phyloP scores from a whole-genome alignment of 2,329 filamentous ascomycete species.

The Xylariaceae sp. region DNA sequence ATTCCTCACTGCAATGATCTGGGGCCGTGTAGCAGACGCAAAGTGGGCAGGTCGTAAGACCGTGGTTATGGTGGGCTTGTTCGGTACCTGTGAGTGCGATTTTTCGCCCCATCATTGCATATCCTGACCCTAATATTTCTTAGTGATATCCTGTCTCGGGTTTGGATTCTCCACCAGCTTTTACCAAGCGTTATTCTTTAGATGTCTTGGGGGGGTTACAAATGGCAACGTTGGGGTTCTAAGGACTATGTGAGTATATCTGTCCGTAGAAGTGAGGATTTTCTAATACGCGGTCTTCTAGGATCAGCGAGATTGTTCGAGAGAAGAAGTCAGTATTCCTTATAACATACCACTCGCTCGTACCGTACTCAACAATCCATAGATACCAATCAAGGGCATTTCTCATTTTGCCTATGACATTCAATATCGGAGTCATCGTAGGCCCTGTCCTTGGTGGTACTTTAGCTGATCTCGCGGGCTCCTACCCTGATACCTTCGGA shows the following conservation, averaged over 20 bases:
- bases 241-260: slow-evolving; percentile 57
- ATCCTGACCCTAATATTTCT: slow-evolving; percentile 4
- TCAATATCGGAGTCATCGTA: slow-evolving; percentile 63
- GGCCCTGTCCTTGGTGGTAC: slow-evolving; percentile 48
- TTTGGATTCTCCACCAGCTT: slow-evolving; percentile 68
- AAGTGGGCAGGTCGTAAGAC: slow-evolving; percentile 67
- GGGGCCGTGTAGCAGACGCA: slow-evolving; percentile 68
- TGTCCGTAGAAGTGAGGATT: background rate
- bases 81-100: slow-evolving; percentile 49
- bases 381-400: slow-evolving; percentile 41
- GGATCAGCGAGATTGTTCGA: slow-evolving; percentile 40
- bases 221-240: slow-evolving; percentile 74
- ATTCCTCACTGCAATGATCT: slow-evolving; percentile 76
- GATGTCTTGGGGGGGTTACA: slow-evolving; percentile 60
- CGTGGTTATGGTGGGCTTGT: slow-evolving; percentile 71
- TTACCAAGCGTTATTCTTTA: slow-evolving; percentile 55
- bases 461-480: slow-evolving; percentile 40
- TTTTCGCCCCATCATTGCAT: background rate
- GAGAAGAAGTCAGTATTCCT: slow-evolving; percentile 46
- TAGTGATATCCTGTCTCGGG: slow-evolving; percentile 56
- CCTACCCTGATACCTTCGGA: slow-evolving; percentile 43
- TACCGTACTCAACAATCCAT: slow-evolving; percentile 6
- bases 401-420: slow-evolving; percentile 59
- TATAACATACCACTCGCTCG: slow-evolving; percentile 5
- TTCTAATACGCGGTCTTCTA: slow-evolving; percentile 11